Percentiles rank a stretch among this genome's conserved stretches.
Conservation (phyloP, 352 stramenopile species). For the Pythium folliculosum region DNA sequence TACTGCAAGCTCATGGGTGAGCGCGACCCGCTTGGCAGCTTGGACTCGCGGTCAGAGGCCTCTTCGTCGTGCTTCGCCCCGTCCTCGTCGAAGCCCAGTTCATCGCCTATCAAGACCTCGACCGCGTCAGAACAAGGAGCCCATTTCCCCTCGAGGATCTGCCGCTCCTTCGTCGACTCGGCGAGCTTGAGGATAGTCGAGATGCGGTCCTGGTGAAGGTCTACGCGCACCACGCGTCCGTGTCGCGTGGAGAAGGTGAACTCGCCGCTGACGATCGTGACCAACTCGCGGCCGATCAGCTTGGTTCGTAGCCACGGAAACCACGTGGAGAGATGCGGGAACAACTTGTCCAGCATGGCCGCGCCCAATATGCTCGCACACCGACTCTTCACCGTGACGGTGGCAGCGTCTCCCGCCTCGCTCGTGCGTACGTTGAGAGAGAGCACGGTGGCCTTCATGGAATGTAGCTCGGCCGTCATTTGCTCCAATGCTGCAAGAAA, state of each 20-base stretch:
- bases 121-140: no score
- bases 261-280: neutral
- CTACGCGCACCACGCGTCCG: conserved; percentile 1
- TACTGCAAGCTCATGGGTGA: no score
- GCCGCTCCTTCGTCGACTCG: no score
- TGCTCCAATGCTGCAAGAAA: neutral
- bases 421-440: no score
- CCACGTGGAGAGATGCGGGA: neutral
- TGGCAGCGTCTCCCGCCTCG: neutral
- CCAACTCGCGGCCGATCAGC: neutral
- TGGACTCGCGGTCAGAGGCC: no score
- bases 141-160: no score
- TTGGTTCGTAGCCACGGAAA: neutral
- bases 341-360: neutral
- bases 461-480: neutral
- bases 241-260: neutral
- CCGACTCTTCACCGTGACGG: neutral
- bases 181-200: no score
- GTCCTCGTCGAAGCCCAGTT: no score
- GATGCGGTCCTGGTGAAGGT: no score
- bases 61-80: no score
- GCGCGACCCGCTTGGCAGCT: no score
- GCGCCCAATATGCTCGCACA: neutral
- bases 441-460: neutral
- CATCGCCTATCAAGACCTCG: no score